Percentiles rank a stretch among this genome's conserved stretches.
phyloP scores from a whole-genome alignment of 345 rosid species.

The Eucalyptus pauciflora region DNA sequence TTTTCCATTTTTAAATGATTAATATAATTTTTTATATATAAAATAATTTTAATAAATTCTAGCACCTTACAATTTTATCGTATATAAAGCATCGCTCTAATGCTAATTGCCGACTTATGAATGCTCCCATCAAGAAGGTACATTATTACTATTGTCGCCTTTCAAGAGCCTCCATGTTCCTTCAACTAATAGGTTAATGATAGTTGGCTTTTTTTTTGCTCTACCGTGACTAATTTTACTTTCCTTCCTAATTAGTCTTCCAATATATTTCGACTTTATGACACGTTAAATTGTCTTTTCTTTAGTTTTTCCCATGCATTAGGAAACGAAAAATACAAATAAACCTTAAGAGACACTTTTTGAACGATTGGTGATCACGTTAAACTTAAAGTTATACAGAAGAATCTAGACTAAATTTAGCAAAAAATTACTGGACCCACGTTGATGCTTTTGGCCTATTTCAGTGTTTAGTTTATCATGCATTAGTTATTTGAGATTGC shows the following conservation, averaged over 20 bases:
- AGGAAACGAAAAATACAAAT: background rate
- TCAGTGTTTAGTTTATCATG: background rate
- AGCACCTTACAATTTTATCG: too few relatives aligned
- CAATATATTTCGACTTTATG: fast-evolving
- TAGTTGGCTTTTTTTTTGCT: background rate
- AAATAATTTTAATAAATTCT: too few relatives aligned
- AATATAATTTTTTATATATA: too few relatives aligned
- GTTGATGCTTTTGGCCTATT: background rate
- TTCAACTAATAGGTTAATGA: background rate
- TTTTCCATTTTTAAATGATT: too few relatives aligned
- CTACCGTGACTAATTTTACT: background rate
- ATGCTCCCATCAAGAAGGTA: conserved; percentile 67
- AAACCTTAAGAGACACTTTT: background rate
- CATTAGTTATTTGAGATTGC: background rate
- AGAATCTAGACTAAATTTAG: background rate
- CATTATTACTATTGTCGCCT: background rate
- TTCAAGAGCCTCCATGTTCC: background rate
- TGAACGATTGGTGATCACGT: background rate
- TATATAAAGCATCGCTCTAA: background rate
- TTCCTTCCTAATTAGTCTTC: background rate
- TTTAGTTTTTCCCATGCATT: background rate
- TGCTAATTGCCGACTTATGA: conserved; percentile 23
- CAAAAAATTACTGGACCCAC: background rate
- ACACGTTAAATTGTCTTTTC: background rate
- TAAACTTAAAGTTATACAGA: background rate